Evolutionary conservation across 805 yeast species (phyloP).

Genomic region (Pichia gijzeniarum): DNA sequence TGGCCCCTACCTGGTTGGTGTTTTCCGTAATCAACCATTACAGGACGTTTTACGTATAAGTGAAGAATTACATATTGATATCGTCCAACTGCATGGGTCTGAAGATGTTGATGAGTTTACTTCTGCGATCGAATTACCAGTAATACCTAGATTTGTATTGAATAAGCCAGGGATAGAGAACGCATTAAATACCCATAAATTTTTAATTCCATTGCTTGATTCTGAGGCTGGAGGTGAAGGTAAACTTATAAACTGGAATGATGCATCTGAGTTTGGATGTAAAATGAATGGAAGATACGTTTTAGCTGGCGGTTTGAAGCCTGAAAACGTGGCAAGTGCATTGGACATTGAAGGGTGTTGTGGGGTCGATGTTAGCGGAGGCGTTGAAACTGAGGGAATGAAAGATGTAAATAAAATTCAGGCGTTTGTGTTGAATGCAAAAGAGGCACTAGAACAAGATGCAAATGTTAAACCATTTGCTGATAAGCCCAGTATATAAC

Average conservation of each 20-base stretch:
- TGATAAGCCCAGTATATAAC: too few relatives aligned
- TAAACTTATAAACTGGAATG: slow-evolving; percentile 65
- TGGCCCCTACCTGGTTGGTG: slow-evolving; percentile 82
- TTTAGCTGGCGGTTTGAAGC: slow-evolving; percentile 86
- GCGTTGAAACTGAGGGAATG: slow-evolving; percentile 74
- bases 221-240: slow-evolving; percentile 95
- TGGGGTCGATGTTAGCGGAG: slow-evolving; percentile 94
- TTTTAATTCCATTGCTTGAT: slow-evolving; percentile 64
- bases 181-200: slow-evolving; percentile 28
- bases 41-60: slow-evolving; percentile 48
- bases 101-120: slow-evolving; percentile 48
- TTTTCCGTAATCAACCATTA: slow-evolving; percentile 74
- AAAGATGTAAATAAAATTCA: slow-evolving; percentile 65
- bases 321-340: slow-evolving; percentile 63
- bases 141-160: slow-evolving; percentile 70
- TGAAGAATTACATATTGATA: slow-evolving; percentile 49
- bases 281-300: slow-evolving; percentile 37
- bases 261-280: slow-evolving; percentile 34
- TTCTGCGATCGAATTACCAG: slow-evolving; percentile 39
- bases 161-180: slow-evolving; percentile 34
- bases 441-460: slow-evolving; percentile 10
- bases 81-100: slow-evolving; percentile 85
- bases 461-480: too few relatives aligned
- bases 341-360: slow-evolving; percentile 47
- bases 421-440: slow-evolving; percentile 51